Base-by-base conservation (phyloP, 208 protist species). In the Wallacemonas sp. region DNA sequence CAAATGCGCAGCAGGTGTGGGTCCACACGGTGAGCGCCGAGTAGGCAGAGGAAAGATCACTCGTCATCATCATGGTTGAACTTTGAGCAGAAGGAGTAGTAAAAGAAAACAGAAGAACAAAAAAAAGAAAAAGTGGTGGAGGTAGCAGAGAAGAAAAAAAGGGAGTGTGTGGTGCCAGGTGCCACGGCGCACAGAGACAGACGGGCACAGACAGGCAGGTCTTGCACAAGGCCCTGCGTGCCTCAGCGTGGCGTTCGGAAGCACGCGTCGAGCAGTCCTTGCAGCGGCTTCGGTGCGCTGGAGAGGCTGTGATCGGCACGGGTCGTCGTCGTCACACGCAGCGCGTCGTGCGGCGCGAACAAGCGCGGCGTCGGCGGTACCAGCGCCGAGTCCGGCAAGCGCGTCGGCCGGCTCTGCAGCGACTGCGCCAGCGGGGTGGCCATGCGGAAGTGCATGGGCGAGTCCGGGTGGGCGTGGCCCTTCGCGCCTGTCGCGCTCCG, bases 401-500 rank as follows among this genome's bases (percentile, higher is more conserved):
- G 54, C 23, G 44, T 61, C 8, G 3, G 52, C n/a, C 20, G 26
- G 10, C 29, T 3, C 52, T 74, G 68, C 33, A 84, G 69, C n/a
- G 79, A 71, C 31, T 52, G 50, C 44, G 79, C 77, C 12, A 84
- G 79, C 1, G 85, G 85, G 0, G 81, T 91, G 70, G 75, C 45
- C 8, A 91, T 75, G 57, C 75, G 76, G 49, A 84, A 84, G 41
- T 65, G 49, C 3, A 12, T 36, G 20, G 20, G 26, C 18, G 64
- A 50, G 25, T 32, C 1, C 63, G 65, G 3, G 41, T 63, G 36
- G 26, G 44, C 50, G 73, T 59, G 39, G 55, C 14, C 38, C 10
- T 16, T n/a, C n/a, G n/a, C n/a, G n/a, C n/a, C n/a, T n/a, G n/a
- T n/a, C n/a, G n/a, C n/a, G n/a, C n/a, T n/a, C n/a, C n/a, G n/a